A percentile compares a stretch with the other conserved stretches of the same genome.
Evolutionary conservation across 1,139 yeast species (phyloP).

Genomic region (Sugiyamaella xylanicola): DNA sequence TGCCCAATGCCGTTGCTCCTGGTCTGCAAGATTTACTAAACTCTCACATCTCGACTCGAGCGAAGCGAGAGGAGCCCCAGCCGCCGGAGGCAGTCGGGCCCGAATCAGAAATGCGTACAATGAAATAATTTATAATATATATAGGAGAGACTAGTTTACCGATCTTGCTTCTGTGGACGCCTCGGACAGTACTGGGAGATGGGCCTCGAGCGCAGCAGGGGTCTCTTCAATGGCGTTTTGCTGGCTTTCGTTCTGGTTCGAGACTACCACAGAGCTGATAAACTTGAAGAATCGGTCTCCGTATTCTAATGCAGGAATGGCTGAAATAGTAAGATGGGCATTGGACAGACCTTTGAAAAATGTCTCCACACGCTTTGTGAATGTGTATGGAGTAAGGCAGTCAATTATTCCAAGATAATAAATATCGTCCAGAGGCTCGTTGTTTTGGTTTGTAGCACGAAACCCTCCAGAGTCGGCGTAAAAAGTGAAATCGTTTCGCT

Average conservation of each 20-base stretch:
- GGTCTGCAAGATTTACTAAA: too few relatives aligned
- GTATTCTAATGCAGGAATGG: constrained; percentile 87
- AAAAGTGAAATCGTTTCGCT: constrained; percentile 51
- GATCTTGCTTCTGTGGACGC: constrained; percentile 25
- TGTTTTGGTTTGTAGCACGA: constrained; percentile 65
- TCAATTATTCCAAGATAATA: constrained; percentile 95
- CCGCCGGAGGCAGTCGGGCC: too few relatives aligned
- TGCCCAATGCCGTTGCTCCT: too few relatives aligned
- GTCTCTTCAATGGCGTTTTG: not conserved
- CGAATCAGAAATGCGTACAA: too few relatives aligned
- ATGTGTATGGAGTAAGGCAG: constrained; percentile 82
- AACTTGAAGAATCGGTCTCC: constrained; percentile 83
- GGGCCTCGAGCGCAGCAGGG: constrained; percentile 17
- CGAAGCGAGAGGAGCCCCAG: too few relatives aligned
- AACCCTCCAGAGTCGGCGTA: constrained; percentile 89
- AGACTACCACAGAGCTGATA: constrained; percentile 47
- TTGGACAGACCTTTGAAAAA: constrained; percentile 78
- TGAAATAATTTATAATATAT: not conserved
- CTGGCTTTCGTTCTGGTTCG: constrained; percentile 4
- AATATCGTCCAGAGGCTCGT: constrained; percentile 66
- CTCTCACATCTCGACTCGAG: not conserved
- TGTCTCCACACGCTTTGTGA: constrained; percentile 79
- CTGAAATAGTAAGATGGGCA: constrained; percentile 71
- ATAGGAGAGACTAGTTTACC: constrained; percentile 10
- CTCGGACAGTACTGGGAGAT: constrained; percentile 30